Percentiles rank a stretch among this genome's conserved stretches.
Evolutionary conservation across 2,329 filamentous ascomycete genomes (phyloP).

Genomic region (Verticillium zaregamsianum): DNA sequence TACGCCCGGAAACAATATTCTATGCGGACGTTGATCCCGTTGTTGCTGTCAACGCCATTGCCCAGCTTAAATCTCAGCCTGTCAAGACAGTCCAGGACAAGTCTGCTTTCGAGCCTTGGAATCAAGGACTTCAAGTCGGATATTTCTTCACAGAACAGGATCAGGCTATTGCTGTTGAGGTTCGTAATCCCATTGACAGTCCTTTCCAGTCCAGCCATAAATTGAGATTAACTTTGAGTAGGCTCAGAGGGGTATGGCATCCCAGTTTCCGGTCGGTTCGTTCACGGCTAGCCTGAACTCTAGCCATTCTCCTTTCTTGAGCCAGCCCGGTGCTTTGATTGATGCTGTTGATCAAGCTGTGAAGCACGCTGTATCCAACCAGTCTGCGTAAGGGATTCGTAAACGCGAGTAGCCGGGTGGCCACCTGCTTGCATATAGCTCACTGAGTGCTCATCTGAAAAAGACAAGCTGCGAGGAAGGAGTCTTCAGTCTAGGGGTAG

Average conservation of each 20-base stretch:
- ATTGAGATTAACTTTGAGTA: neutral
- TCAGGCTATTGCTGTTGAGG: constrained; percentile 15
- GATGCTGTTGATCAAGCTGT: neutral
- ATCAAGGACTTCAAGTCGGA: constrained; percentile 19
- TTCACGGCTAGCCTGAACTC: neutral
- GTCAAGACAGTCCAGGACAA: constrained; percentile 15
- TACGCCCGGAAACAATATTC: constrained; percentile 14
- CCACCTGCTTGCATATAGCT: too few species aligned
- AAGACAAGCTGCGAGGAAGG: too few species aligned
- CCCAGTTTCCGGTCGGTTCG: neutral
- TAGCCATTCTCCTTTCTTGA: neutral
- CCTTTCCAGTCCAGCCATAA: neutral
- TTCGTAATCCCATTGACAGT: neutral
- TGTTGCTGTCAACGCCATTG: constrained; percentile 9
- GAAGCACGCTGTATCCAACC: neutral
- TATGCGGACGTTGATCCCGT: constrained; percentile 18
- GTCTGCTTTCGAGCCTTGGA: constrained; percentile 21
- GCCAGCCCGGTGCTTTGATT: neutral
- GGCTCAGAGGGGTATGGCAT: neutral
- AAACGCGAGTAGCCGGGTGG: too few species aligned
- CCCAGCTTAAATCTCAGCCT: constrained; percentile 7
- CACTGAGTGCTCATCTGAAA: too few species aligned
- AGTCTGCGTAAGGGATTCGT: neutral
- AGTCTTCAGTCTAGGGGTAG: too few species aligned
- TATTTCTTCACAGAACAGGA: constrained; percentile 20